These are phyloP conservation scores for Kitagawia praeruptora DNA, from an alignment of 129 eudicot species.

Conservation along the genomic window DNA sequence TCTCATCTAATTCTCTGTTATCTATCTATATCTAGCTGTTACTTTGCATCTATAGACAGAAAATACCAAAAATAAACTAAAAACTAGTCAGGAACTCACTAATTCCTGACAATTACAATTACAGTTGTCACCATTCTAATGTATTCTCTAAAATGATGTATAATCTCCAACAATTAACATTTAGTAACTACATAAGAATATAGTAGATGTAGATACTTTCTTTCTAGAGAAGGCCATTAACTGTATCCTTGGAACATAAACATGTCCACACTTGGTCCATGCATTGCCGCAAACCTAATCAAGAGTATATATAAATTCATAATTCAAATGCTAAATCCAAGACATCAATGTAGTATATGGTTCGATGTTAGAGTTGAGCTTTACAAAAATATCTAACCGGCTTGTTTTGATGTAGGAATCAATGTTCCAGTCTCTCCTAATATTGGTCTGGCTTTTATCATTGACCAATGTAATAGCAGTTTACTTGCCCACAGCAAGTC, in stretches of 20 bases:
- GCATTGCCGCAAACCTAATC: not conserved
- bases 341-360: not conserved
- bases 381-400: not conserved
- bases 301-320: not conserved
- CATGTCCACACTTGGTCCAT: not conserved
- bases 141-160: not conserved
- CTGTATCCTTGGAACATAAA: not conserved
- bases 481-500: not conserved
- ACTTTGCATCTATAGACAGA: no score
- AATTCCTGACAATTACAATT: no score
- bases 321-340: not conserved
- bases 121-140: not conserved
- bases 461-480: not conserved
- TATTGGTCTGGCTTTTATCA: no score
- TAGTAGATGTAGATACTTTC: no score
- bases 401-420: not conserved
- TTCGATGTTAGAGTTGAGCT: not conserved
- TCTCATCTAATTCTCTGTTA: no score
- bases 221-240: no score
- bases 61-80: no score
- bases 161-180: not conserved
- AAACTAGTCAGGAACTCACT: no score
- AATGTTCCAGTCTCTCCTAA: no score
- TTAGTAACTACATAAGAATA: no score
- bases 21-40: no score